Evolutionary conservation across 495 filamentous ascomycete genomes (phyloP), one percentile per base, ranked within the genome.

Genomic region (Aspergillus wentii): DNA sequence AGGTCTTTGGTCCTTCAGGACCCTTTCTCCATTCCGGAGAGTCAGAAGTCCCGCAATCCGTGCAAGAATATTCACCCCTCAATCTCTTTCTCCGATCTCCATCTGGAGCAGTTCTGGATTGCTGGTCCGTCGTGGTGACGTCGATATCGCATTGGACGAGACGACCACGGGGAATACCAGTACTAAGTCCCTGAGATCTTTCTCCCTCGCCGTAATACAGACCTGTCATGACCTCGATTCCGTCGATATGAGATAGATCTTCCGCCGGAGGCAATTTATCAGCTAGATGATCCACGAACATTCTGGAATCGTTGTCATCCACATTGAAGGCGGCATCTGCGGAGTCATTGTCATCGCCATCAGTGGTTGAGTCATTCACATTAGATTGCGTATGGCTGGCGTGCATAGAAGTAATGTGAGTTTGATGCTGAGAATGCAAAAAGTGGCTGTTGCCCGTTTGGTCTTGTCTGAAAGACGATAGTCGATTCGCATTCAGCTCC

Each of bases 1-100:
- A 66, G 2, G 91, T 96, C 65, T 98, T 97, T 3, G 92, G 92
- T 5, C 92, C 92, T 37, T 76, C 83, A 0, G 92, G 92, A 0
- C 92, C 92, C 55, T 95, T 97, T 40, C 92, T 75, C 92, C 92
- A 98, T 67, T 98, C 92, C 0, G 92, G 92, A 11, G 86, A 94
- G 49, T 96, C 92, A 2, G 89, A 69, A 2, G 87, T 94, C 62
- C 91, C 92, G 65, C 92, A 98, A 60, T 97, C 92, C 9, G 86
- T 87, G 59, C 92, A 98, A 21, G 94, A 86, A 59, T 97, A 95
- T 66, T 97, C 92, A 48, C 94, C 90, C 64, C 95, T 96, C 23
- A 88, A 62, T 54, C 94, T 90, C 64, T 88, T 88, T 66, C 94
- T 92, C 53, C 94, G 86, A 38, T 94, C 89, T 1, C 72, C 78